These are phyloP conservation scores for Strobilomyces confusus DNA, from an alignment of 768 basidiomycete species.

Conservation along the genomic window DNA sequence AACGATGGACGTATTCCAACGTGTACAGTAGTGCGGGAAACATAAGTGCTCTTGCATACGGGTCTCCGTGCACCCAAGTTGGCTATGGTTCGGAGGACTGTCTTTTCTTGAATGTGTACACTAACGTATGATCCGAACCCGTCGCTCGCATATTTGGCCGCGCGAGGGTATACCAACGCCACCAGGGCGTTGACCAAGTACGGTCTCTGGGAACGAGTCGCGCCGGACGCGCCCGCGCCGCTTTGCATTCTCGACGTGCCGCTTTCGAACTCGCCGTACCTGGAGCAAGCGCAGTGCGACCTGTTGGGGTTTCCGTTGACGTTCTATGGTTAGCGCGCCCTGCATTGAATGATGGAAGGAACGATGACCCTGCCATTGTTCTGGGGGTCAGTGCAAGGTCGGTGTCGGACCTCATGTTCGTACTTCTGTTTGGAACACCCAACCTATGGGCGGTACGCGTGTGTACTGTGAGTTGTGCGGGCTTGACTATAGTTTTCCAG, in stretches of 20 bases:
- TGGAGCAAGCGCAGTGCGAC: neutral
- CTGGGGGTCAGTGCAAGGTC: too few relatives aligned
- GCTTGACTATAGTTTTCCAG: too few relatives aligned
- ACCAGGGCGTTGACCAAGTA: neutral
- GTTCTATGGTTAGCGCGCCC: neutral
- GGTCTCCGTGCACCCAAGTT: conserved; percentile 28
- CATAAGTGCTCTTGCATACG: neutral
- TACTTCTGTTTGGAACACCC: too few relatives aligned
- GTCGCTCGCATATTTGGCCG: neutral
- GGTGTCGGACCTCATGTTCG: too few relatives aligned
- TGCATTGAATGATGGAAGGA: neutral
- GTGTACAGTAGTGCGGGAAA: neutral
- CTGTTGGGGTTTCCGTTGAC: neutral
- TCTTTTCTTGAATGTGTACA: conserved; percentile 46
- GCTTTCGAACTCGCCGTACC: neutral
- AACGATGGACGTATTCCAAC: neutral
- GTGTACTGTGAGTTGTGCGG: too few relatives aligned
- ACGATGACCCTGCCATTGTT: neutral
- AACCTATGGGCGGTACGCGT: too few relatives aligned
- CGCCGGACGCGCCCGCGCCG: neutral
- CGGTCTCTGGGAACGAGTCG: neutral
- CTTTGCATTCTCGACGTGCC: neutral
- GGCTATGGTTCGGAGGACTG: conserved; percentile 39
- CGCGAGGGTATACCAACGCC: neutral
- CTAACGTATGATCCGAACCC: conserved; percentile 10